Evolutionary conservation across 78 protist species (phyloP), one percentile per base, ranked within the genome.

Genomic region (Dictyostelium purpureum): DNA sequence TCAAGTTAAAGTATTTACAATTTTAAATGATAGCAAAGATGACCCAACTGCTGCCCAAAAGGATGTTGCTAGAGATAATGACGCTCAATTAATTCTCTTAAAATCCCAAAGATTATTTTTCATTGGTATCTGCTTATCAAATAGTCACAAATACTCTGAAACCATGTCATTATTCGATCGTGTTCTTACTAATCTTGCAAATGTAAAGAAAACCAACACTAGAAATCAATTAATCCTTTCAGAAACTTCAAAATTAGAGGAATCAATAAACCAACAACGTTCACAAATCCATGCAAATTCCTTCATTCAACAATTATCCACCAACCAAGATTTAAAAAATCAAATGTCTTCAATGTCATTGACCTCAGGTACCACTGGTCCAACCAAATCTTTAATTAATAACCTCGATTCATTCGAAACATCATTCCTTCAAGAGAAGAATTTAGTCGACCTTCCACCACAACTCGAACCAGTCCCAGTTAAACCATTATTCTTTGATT

Each of bases 281-380:
- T 83, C 91, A 2, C 91, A 83, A 51, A 57, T 83, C 59, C 82
- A 57, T 40, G 91, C 91, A 38, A 83, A 83, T 21, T 76, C 91
- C 2, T 83, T 83, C 35, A 83, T 83, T 51, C 66, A 83, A 56
- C 79, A 83, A 37, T 33, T 83, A 18, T 45, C 78, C 3, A 40
- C 11, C 26, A 71, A 82, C 26, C 79, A 82, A 52, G 90, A 71
- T n/a, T 42, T 82, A 51, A 82, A 82, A 66, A 49, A 49, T 38
- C 90, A 82, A 70, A 82, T 82, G 90, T 35, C 18, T 28, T 49
- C 74, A 4, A 35, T 82, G 5, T 70, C 90, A 42, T 11, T 80
- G 6, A 4, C 74, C 6, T 49, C 2, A 57, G 19, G n/a, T 16
- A 65, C n/a, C 0, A 57, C n/a, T 7, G 1, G 12, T 2, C 19